These are phyloP conservation scores for Gardenia jasminoides DNA, from an alignment of 257 asterid genomes.

Conservation along the genomic window DNA sequence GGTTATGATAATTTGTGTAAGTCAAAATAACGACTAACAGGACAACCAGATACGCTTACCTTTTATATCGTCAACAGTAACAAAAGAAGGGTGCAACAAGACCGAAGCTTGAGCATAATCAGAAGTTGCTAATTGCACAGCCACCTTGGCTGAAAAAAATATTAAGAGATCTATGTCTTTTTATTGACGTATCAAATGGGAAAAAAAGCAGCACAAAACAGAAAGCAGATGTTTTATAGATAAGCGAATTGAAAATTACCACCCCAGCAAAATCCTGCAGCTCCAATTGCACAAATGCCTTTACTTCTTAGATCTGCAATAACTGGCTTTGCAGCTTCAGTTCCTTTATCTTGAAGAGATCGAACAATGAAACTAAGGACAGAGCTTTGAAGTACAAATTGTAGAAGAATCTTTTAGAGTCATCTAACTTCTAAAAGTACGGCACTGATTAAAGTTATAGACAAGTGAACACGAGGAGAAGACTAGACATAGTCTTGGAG, in stretches of 20 bases:
- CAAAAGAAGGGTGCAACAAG: conserved; percentile 50
- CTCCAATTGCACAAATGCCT: conserved; percentile 38
- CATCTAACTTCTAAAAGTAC: background rate
- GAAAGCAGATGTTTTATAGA: background rate
- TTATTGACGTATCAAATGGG: background rate
- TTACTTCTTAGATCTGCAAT: conserved; percentile 25
- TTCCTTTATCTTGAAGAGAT: conserved; percentile 27
- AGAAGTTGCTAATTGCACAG: conserved; percentile 38
- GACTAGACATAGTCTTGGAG: background rate
- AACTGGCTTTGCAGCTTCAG: conserved; percentile 32
- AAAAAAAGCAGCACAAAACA: background rate
- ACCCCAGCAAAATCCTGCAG: conserved; percentile 48
- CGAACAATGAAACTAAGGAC: background rate
- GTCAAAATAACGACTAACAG: background rate
- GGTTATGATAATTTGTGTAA: background rate
- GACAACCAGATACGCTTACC: conserved; percentile 25
- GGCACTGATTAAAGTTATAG: too few relatives aligned
- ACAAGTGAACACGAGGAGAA: background rate
- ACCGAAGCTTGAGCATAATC: conserved; percentile 57
- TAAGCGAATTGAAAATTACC: conserved; percentile 18
- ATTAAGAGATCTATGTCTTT: background rate
- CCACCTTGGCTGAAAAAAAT: conserved; percentile 55
- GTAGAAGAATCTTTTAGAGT: background rate
- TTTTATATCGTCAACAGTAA: conserved; percentile 50
- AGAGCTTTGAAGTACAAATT: background rate